These are phyloP conservation scores for Hymenoscyphus infarciens DNA, from an alignment of 2,329 filamentous ascomycete genomes.

Conservation along the genomic window DNA sequence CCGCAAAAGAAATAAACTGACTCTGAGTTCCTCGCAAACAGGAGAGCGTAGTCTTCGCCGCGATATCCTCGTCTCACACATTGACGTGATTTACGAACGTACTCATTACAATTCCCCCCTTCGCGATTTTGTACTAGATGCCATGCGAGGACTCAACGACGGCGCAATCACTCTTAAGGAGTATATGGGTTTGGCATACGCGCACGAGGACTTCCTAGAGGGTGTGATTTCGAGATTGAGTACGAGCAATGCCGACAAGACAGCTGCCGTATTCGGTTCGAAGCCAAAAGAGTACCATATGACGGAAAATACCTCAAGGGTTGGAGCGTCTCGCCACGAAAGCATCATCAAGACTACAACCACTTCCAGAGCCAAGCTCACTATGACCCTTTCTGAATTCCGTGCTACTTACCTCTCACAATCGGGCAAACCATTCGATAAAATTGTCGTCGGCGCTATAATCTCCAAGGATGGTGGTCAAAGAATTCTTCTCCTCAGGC, in stretches of 20 bases:
- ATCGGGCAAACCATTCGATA: not conserved
- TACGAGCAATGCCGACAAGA: not conserved
- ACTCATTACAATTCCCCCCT: slow-evolving; percentile 13
- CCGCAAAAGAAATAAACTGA: not conserved
- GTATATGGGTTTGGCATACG: slow-evolving; percentile 5
- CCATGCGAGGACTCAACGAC: slow-evolving; percentile 8
- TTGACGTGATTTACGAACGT: slow-evolving; percentile 18
- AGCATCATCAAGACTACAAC: too few species aligned
- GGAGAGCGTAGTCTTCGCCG: slow-evolving; percentile 14
- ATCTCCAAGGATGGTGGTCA: not conserved
- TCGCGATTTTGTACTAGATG: slow-evolving; percentile 17
- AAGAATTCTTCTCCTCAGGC: not conserved
- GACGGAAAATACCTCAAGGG: not conserved
- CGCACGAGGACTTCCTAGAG: slow-evolving; percentile 14
- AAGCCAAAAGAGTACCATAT: not conserved
- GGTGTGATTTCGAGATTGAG: not conserved
- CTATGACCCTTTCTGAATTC: not conserved
- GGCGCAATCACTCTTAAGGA: not conserved
- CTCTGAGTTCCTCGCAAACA: not conserved
- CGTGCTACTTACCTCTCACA: not conserved
- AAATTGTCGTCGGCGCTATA: not conserved
- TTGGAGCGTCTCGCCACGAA: too few species aligned
- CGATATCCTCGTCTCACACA: slow-evolving; percentile 11
- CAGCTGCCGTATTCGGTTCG: not conserved
- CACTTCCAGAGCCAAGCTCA: slow-evolving; percentile 2